A percentile compares a stretch with the other conserved stretches of the same genome.
These are phyloP conservation scores for Lasiosphaeria miniovina DNA, from an alignment of 495 filamentous ascomycete genomes.

Conservation along the genomic window DNA sequence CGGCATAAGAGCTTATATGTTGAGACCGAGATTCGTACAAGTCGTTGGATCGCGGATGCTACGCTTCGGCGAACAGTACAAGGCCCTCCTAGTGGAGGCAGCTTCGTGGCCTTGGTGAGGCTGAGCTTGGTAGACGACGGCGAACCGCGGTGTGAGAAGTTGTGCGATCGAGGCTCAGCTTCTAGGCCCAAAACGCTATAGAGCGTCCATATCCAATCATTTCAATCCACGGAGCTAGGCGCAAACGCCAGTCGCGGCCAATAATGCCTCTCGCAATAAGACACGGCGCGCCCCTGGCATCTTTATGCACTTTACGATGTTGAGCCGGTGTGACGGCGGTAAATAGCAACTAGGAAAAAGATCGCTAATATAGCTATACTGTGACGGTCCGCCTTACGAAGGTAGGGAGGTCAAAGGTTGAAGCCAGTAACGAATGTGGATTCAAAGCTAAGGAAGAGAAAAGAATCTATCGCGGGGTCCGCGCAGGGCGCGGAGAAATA, in stretches of 20 bases:
- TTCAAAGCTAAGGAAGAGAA: too few species aligned
- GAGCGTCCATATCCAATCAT: conserved; percentile 10
- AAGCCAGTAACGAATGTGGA: too few species aligned
- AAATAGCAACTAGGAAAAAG: too few species aligned
- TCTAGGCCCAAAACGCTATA: conserved; percentile 1
- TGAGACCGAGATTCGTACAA: conserved; percentile 5
- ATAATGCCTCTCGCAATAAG: conserved; percentile 6
- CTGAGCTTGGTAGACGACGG: neutral
- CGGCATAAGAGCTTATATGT: neutral
- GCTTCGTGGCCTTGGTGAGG: conserved; percentile 8
- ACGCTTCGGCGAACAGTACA: neutral
- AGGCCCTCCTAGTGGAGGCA: conserved; percentile 4
- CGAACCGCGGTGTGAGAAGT: conserved; percentile 4
- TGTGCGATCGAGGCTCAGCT: conserved; percentile 1
- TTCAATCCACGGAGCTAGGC: neutral
- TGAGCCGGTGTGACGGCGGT: too few species aligned
- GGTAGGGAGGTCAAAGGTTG: too few species aligned
- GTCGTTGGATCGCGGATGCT: conserved; percentile 1
- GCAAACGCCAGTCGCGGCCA: conserved; percentile 5
- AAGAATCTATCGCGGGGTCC: too few species aligned
- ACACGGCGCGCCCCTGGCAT: neutral
- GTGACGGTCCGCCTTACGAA: too few species aligned
- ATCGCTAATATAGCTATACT: too few species aligned
- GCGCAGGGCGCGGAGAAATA: too few species aligned
- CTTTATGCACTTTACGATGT: too few species aligned